Conservation (phyloP, 108 stramenopile species). For the Discostella pseudostelligera region DNA sequence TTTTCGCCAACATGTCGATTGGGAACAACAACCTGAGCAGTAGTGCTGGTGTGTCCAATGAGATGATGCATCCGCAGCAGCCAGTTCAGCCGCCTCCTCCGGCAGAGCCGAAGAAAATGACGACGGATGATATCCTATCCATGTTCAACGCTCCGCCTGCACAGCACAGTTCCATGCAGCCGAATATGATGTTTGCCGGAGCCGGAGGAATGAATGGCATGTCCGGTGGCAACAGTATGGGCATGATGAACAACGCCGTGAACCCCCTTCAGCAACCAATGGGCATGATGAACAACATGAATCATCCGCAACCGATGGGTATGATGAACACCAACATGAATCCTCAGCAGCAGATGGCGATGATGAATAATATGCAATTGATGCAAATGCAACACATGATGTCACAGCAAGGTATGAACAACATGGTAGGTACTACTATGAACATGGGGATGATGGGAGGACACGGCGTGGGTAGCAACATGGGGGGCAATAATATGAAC, state of each 20-base stretch:
- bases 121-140: conserved; percentile 66
- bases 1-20: conserved; percentile 52
- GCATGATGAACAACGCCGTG: conserved; percentile 29
- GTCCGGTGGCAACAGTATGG: conserved; percentile 24
- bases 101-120: conserved; percentile 35
- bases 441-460: conserved; percentile 30
- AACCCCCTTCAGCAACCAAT: conserved; percentile 33
- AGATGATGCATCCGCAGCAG: conserved; percentile 11
- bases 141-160: conserved; percentile 54
- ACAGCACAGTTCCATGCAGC: conserved; percentile 36
- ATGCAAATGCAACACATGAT: conserved; percentile 23
- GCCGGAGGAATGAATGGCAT: conserved; percentile 11
- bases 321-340: conserved; percentile 38
- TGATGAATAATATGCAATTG: conserved; percentile 27
- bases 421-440: conserved; percentile 13
- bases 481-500: conserved; percentile 35
- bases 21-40: not conserved
- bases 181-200: conserved; percentile 27
- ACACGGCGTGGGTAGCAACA: conserved; percentile 6
- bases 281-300: conserved; percentile 31
- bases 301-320: conserved; percentile 4
- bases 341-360: conserved; percentile 42
- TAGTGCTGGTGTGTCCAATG: not conserved
- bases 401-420: conserved; percentile 17
- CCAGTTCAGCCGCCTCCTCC: conserved; percentile 13